Conservation (phyloP, 768 basidiomycete species). For the Macrolepiota albuminosa region DNA sequence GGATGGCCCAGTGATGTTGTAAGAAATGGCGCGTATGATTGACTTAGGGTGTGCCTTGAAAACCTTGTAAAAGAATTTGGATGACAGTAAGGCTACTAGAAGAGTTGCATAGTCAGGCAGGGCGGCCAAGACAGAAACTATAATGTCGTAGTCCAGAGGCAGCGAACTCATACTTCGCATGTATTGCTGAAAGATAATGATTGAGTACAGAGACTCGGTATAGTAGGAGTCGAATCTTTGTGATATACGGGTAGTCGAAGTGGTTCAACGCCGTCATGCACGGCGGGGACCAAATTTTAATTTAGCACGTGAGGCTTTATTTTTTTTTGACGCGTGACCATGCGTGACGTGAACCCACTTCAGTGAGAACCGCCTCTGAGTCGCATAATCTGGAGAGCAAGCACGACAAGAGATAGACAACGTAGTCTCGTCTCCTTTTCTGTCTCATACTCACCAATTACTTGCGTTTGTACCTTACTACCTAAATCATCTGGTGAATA, state of each 20-base stretch:
- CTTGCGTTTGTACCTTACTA: no score
- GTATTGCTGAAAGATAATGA: neutral
- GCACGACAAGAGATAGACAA: no score
- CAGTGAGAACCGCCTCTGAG: no score
- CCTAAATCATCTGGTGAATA: no score
- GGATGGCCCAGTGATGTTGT: constrained; percentile 23
- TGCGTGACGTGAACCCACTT: no score
- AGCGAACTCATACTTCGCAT: constrained; percentile 16
- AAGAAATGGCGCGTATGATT: constrained; percentile 24
- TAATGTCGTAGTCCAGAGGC: constrained; percentile 26
- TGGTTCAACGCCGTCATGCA: neutral
- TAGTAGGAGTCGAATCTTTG: neutral
- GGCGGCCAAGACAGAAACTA: constrained; percentile 22
- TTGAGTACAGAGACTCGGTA: neutral
- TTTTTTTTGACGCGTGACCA: neutral
- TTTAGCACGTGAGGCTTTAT: constrained; percentile 4
- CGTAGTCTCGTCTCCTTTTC: no score
- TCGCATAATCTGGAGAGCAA: no score
- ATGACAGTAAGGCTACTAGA: constrained; percentile 20
- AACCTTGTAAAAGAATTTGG: constrained; percentile 25
- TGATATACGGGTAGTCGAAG: neutral
- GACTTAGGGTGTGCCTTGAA: constrained; percentile 25
- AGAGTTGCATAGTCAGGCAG: constrained; percentile 25
- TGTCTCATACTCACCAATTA: no score
- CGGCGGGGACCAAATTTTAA: neutral